Percentiles rank a stretch among this genome's conserved stretches.
phyloP scores from a whole-genome alignment of 371 early-diverging fungal genomes.

The Caulochytrium protostelioides region DNA sequence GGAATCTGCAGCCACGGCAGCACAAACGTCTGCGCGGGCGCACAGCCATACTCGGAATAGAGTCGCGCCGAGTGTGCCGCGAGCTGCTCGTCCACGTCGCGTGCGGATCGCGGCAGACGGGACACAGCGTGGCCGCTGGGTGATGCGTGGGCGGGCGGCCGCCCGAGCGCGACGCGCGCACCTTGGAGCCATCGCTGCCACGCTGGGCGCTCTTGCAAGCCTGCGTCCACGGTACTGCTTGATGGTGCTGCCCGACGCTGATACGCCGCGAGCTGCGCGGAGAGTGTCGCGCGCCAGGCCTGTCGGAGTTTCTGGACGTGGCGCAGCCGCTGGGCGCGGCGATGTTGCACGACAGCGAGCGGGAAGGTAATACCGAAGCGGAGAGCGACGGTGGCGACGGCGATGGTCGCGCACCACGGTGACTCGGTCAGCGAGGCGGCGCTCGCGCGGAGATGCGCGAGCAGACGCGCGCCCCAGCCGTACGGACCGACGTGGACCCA shows the following conservation, averaged over 20 bases:
- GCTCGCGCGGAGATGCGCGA: no score
- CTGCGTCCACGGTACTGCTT: conserved; percentile 1
- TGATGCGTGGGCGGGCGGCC: no score
- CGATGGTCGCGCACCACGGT: conserved; percentile 51
- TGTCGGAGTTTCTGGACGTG: conserved; percentile 36
- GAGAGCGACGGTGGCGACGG: conserved; percentile 31
- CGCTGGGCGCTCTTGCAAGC: conserved; percentile 17
- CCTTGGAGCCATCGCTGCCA: conserved; percentile 22
- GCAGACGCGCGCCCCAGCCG: no score
- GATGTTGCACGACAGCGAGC: conserved; percentile 47
- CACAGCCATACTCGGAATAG: conserved; percentile 35
- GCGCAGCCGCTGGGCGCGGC: conserved; percentile 31
- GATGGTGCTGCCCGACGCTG: not conserved
- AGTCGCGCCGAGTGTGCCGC: conserved; percentile 29
- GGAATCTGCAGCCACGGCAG: conserved; percentile 56
- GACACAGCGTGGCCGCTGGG: no score
- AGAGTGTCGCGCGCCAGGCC: conserved; percentile 38
- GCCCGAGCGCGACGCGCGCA: no score
- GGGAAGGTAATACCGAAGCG: conserved; percentile 44
- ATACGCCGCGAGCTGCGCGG: conserved; percentile 11
- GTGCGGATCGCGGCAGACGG: conserved; percentile 23
- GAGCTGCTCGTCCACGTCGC: conserved; percentile 26
- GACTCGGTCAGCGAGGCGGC: conserved; percentile 14
- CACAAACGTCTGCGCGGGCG: conserved; percentile 36
- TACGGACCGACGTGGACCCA: no score